Evolutionary conservation across 352 stramenopile genomes (phyloP), one percentile per base, ranked within the genome.

Genomic region (Phytophthora colocasiae): DNA sequence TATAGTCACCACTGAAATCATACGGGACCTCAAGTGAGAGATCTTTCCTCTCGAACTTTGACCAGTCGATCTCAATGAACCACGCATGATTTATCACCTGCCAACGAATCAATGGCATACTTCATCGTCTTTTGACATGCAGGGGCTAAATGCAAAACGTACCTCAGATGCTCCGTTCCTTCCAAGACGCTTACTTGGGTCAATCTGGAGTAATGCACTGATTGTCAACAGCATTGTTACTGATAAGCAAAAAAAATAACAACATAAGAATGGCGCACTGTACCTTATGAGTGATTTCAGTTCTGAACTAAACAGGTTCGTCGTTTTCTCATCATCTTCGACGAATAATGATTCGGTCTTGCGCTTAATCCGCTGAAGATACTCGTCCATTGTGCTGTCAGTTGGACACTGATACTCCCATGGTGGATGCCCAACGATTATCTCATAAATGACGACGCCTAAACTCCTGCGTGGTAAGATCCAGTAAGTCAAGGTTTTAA

Each of bases 401-500:
- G 47, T 15, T 48, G 44, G 46, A 29, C 77, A 78, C 15, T 88
- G 75, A 63, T 95, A 95, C 19, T 80, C 75, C 87, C 87, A 95
- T 12, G 82, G 85, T 2, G 87, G 85, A 17, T 64, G 65, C 0
- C 85, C 87, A 27, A 58, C 44, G 2, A 90, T 71, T 83, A 93
- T 92, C 58, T 95, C 87, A 45, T 83, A 87, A 17, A 93, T 76
- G 11, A 95, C 67, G 7, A 95, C 85, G 3, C 87, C 87, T 5
- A 92, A 51, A 51, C 68, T 81, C 87, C 87, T 95, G 34, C 24
- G 12, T 17, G 15, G 24, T 15, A 43, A 12, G 10, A 49, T 34
- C 14, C 4, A 6, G 32, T 31, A 7, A 27, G 8, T 50, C 24
- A 10, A 44, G 31, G 1, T 36, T 36, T 11, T 36, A 8, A 34